Conservation (phyloP, 2,329 filamentous ascomycete species). For the Westerdykella aurantiaca region DNA sequence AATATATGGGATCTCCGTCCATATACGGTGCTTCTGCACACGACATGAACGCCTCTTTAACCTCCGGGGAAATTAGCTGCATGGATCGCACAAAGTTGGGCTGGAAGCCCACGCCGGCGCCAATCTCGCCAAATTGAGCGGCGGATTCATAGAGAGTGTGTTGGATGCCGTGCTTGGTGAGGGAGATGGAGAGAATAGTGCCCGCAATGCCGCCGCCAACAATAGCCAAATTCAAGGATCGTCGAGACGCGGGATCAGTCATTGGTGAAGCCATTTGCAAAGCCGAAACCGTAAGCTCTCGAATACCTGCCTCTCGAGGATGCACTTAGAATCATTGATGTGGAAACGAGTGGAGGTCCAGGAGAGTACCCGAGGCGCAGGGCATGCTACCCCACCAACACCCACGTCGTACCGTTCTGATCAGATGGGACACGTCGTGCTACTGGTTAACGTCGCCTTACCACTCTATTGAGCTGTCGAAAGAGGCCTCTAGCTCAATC, state of each 20-base stretch:
- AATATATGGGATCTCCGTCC: conserved; percentile 1
- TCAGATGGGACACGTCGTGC: too few species aligned
- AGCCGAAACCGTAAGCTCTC: too few species aligned
- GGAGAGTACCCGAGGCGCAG: too few species aligned
- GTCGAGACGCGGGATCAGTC: conserved; percentile 4
- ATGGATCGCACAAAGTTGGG: conserved; percentile 31
- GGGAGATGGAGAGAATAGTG: conserved; percentile 47
- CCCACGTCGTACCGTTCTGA: too few species aligned
- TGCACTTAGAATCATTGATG: too few species aligned
- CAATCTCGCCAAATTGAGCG: conserved; percentile 50
- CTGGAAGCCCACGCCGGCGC: conserved; percentile 51
- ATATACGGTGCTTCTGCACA: not conserved
- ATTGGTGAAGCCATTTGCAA: too few species aligned
- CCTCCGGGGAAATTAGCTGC: conserved; percentile 37
- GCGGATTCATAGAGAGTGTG: conserved; percentile 54
- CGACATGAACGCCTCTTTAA: conserved; percentile 15
- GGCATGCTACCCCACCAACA: too few species aligned
- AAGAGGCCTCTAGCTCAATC: too few species aligned
- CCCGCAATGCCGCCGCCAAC: conserved; percentile 57
- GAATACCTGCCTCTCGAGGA: too few species aligned
- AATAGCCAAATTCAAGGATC: conserved; percentile 46
- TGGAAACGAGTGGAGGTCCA: too few species aligned
- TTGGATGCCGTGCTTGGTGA: conserved; percentile 41
- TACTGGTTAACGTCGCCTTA: too few species aligned
- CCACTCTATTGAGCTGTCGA: too few species aligned